Evolutionary conservation across 768 basidiomycete species (phyloP).

Genomic region (Auricularia sp.): DNA sequence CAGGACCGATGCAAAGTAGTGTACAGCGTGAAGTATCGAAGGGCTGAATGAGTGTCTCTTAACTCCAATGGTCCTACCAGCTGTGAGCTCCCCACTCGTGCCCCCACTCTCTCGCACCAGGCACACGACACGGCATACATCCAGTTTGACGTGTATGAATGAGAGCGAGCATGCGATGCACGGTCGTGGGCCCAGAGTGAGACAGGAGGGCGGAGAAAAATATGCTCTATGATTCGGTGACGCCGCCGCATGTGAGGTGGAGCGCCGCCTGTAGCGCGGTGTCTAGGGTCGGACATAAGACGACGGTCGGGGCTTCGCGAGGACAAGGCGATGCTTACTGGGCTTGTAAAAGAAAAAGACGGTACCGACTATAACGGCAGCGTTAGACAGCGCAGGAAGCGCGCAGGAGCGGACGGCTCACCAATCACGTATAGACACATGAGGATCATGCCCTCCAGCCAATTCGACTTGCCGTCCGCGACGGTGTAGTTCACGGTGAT

Average conservation of each 20-base stretch:
- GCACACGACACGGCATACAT: too few relatives aligned
- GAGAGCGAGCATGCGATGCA: too few relatives aligned
- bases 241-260: background rate
- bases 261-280: background rate
- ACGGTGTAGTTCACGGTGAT: constrained; percentile 77
- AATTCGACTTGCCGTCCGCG: constrained; percentile 74
- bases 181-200: too few relatives aligned
- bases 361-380: background rate
- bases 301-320: background rate
- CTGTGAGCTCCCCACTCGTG: too few relatives aligned
- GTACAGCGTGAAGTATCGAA: too few relatives aligned
- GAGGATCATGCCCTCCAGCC: constrained; percentile 77
- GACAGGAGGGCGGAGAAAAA: too few relatives aligned
- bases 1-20: too few relatives aligned
- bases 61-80: too few relatives aligned
- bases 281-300: background rate
- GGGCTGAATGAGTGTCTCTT: too few relatives aligned
- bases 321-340: background rate
- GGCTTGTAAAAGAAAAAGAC: background rate
- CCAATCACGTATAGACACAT: constrained; percentile 68
- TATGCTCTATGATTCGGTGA: too few relatives aligned
- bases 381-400: background rate
- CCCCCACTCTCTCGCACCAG: too few relatives aligned
- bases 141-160: too few relatives aligned
- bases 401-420: constrained; percentile 29